Conservation (phyloP, 2,329 filamentous ascomycete genomes). For the Ophiognomonia clavigignenti-juglandacearum region DNA sequence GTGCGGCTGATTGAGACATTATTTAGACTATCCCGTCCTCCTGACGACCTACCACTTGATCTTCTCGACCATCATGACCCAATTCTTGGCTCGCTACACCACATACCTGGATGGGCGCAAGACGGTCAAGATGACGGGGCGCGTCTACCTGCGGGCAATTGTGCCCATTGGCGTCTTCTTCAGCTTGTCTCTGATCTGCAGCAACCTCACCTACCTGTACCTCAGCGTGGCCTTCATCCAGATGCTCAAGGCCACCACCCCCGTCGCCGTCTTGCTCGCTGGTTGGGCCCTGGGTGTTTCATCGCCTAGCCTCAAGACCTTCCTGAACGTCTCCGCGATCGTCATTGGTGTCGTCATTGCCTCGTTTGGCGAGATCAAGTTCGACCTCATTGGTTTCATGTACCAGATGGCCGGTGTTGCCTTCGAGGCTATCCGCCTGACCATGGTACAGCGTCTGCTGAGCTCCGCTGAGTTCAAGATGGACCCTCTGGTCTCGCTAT, state of each 20-base stretch:
- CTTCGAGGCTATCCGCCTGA: slow-evolving; percentile 78
- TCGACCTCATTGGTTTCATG: slow-evolving; percentile 73
- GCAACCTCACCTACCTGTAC: slow-evolving; percentile 93
- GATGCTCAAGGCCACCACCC: slow-evolving; percentile 98
- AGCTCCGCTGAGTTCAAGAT: slow-evolving; percentile 86
- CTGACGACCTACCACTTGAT: slow-evolving; percentile 94
- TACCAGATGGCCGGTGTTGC: slow-evolving; percentile 74
- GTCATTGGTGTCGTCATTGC: slow-evolving; percentile 93
- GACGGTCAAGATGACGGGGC: slow-evolving; percentile 94
- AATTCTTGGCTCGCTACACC: slow-evolving; percentile 86
- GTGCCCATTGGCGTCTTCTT: slow-evolving; percentile 95
- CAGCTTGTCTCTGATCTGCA: slow-evolving; percentile 92
- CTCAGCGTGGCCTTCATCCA: slow-evolving; percentile 96
- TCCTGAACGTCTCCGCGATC: slow-evolving; percentile 91
- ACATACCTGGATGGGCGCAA: slow-evolving; percentile 88
- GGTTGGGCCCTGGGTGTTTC: slow-evolving; percentile 85
- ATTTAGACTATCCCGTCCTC: slow-evolving; percentile 65
- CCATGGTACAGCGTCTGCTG: slow-evolving; percentile 78
- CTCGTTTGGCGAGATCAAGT: slow-evolving; percentile 92
- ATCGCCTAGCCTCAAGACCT: slow-evolving; percentile 76
- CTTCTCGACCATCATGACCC: slow-evolving; percentile 92
- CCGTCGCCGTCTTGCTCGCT: slow-evolving; percentile 84
- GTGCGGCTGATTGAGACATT: slow-evolving; percentile 22
- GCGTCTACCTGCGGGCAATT: slow-evolving; percentile 87
- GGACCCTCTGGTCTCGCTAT: slow-evolving; percentile 82